Conservation (phyloP, 305 asterid species). For the Rubia peregrina region DNA sequence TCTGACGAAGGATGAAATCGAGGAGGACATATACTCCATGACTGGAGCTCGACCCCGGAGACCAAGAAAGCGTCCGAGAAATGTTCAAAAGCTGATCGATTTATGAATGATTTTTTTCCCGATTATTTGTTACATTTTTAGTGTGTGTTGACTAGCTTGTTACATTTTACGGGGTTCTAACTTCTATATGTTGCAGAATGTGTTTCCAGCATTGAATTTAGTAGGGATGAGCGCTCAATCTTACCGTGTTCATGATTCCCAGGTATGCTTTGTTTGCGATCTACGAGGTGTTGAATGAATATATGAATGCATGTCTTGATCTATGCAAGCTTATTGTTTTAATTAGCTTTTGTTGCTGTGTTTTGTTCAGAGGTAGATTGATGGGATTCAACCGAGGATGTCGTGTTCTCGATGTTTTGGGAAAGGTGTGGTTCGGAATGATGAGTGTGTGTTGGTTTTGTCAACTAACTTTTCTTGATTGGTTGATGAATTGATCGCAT, state of each 20-base stretch:
- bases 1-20: constrained; percentile 74
- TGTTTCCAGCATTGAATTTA: constrained; percentile 65
- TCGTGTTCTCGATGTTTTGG: too few relatives aligned
- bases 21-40: constrained; percentile 72
- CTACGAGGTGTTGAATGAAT: not conserved
- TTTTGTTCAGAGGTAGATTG: too few relatives aligned
- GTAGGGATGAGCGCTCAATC: constrained; percentile 63
- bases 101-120: constrained; percentile 27
- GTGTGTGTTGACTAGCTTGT: too few relatives aligned
- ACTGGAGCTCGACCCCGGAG: constrained; percentile 75
- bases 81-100: constrained; percentile 62
- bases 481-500: too few relatives aligned
- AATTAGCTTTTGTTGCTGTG: too few relatives aligned
- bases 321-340: too few relatives aligned
- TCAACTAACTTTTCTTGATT: too few relatives aligned
- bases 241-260: constrained; percentile 38
- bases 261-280: constrained; percentile 29
- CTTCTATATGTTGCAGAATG: constrained; percentile 42
- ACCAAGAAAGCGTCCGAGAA: constrained; percentile 68
- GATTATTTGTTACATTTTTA: too few relatives aligned
- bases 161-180: too few relatives aligned
- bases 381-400: too few relatives aligned
- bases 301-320: constrained; percentile 11
- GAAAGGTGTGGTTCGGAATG: constrained; percentile 15
- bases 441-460: not conserved